phyloP scores from a whole-genome alignment of 2,329 filamentous ascomycete species.

The Amauroascus verrucosus region DNA sequence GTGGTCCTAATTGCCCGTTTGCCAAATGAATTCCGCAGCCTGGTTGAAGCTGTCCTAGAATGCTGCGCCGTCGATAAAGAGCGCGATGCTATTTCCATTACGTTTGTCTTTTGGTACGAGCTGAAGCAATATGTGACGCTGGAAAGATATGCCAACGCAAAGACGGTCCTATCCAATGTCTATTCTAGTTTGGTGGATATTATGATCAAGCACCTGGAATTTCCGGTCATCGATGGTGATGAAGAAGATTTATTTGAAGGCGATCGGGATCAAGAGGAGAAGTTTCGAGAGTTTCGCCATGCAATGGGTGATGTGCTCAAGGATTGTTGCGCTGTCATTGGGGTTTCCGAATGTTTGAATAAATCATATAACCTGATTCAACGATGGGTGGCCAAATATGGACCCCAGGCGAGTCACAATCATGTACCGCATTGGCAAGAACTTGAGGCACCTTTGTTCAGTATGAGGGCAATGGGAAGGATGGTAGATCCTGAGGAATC shows the following conservation, averaged over 20 bases:
- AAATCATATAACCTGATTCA: conserved; percentile 84
- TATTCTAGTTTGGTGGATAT: conserved; percentile 88
- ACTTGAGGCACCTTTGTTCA: conserved; percentile 87
- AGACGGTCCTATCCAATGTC: conserved; percentile 64
- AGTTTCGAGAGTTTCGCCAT: conserved; percentile 92
- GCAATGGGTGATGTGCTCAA: conserved; percentile 97
- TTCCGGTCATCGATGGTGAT: conserved; percentile 65
- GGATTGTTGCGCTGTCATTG: conserved; percentile 92
- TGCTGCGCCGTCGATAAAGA: conserved; percentile 80
- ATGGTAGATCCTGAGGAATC: conserved; percentile 89
- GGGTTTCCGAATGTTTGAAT: conserved; percentile 76
- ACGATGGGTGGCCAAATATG: conserved; percentile 76
- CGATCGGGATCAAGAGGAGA: conserved; percentile 90
- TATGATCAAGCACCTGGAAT: conserved; percentile 82
- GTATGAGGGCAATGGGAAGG: conserved; percentile 87
- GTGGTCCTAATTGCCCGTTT: conserved; percentile 81
- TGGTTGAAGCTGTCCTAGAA: conserved; percentile 88
- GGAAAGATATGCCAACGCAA: conserved; percentile 76
- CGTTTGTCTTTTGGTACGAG: conserved; percentile 97
- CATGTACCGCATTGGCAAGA: conserved; percentile 92
- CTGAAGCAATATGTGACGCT: conserved; percentile 91
- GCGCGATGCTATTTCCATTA: conserved; percentile 81
- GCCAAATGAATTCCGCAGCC: conserved; percentile 65
- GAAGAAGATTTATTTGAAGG: conserved; percentile 86
- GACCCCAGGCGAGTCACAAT: conserved; percentile 58